Evolutionary conservation across 306 rosid genomes (phyloP), one percentile per base, ranked within the genome.

Genomic region (Purshia tridentata): DNA sequence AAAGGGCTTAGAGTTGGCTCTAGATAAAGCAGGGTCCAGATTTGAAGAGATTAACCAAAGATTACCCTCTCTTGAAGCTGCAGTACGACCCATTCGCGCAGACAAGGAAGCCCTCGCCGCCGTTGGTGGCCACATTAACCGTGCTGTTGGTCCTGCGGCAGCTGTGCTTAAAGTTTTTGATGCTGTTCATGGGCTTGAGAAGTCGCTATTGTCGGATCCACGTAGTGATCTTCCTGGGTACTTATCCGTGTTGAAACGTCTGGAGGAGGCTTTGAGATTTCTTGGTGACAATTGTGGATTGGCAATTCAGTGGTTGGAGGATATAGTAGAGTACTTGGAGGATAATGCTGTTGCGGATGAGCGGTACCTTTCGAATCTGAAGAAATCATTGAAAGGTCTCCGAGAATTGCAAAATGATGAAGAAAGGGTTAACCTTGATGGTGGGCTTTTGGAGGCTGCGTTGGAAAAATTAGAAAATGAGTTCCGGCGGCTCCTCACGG

Each of bases 241-340:
- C 67, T 70, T 95, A 77, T 82, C 99, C 0, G 96, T 95, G 63
- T 67, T 91, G 89, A 95, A 90, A 84, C 98, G 99, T 23, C 91
- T 95, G 14, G 86, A 90, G 74, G 99, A 95, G 93, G 99, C 99
- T 35, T 75, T 95, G 83, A 81, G 84, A 71, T 95, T 95, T 55
- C 69, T 95, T 83, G 95, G 92, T 13, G 97, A 90, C 48, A 95
- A 92, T 55, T 92, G 96, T 49, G 99, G 97, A 6, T 76, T 95
- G 82, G 99, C 98, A 39, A 87, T 87, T 76, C 98, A 95, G 54
- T 95, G 99, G 99, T 76, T 95, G 88, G 98, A 95, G 83, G 99
- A 92, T 77, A 95, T 95, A 66, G 92, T 95, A 45, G 99, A 95
- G 97, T 95, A 95, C 76, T 83, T 95, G 80, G 92, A 88, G 72